Conservation (phyloP, 306 rosid genomes). For the Trifolium fragiferum region DNA sequence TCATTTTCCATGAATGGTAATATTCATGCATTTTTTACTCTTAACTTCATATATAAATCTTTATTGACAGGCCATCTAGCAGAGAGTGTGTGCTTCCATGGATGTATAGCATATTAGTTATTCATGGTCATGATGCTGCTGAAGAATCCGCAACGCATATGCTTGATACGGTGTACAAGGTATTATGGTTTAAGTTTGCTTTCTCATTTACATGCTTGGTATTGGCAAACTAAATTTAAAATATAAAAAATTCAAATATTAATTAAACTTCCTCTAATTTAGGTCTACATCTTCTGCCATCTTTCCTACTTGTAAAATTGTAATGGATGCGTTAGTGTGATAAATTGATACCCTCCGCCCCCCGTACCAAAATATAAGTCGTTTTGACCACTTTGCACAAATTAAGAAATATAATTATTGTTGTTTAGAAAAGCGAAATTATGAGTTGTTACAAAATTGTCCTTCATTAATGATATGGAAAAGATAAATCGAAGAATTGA, state of each 20-base stretch:
- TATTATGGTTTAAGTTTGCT: conserved; percentile 33
- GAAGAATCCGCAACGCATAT: conserved; percentile 51
- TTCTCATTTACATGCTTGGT: conserved; percentile 40
- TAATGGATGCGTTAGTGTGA: neutral
- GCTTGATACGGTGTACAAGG: conserved; percentile 76
- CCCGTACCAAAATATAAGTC: no score
- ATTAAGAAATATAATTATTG: no score
- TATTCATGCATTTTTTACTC: conserved; percentile 16
- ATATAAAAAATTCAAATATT: conserved; percentile 12
- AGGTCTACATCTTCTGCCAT: neutral
- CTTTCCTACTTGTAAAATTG: conserved; percentile 18
- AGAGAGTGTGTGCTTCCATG: conserved; percentile 82
- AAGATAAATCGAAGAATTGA: no score
- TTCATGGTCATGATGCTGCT: conserved; percentile 61
- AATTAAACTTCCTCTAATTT: conserved; percentile 12
- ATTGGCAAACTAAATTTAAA: conserved; percentile 24
- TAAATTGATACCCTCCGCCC: neutral
- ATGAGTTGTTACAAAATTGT: no score
- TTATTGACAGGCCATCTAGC: conserved; percentile 62
- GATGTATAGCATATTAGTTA: conserved; percentile 76
- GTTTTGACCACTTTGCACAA: no score
- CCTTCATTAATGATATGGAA: no score
- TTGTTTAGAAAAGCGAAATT: no score
- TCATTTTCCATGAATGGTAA: conserved; percentile 30
- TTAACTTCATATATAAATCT: conserved; percentile 36